These are phyloP conservation scores for Viola odorata DNA, from an alignment of 345 rosid genomes.

Conservation along the genomic window DNA sequence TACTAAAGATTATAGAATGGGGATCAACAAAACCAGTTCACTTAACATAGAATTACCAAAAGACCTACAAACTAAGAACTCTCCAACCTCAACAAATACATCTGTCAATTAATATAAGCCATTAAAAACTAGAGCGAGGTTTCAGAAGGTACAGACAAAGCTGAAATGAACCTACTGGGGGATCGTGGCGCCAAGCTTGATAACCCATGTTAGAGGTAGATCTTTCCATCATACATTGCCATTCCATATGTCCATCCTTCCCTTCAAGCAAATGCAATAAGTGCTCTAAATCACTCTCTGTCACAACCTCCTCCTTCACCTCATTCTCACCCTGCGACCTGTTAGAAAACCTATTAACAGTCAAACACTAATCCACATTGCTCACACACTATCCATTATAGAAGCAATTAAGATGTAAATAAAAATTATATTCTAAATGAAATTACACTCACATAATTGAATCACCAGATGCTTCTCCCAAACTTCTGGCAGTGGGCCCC, in stretches of 20 bases:
- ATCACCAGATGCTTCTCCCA: slow-evolving; percentile 25
- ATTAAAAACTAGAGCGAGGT: neutral
- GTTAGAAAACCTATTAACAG: slow-evolving; percentile 4
- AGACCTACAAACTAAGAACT: too few relatives aligned
- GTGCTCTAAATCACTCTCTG: slow-evolving; percentile 74
- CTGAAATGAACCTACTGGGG: slow-evolving; percentile 43
- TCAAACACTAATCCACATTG: too few relatives aligned
- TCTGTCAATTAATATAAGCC: too few relatives aligned
- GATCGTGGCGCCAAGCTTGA: slow-evolving; percentile 91
- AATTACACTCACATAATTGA: slow-evolving; percentile 33
- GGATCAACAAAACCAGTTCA: too few relatives aligned
- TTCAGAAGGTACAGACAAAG: neutral
- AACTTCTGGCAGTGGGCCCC: slow-evolving; percentile 11
- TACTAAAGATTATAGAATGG: too few relatives aligned
- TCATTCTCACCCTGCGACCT: slow-evolving; percentile 20
- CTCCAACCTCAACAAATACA: too few relatives aligned
- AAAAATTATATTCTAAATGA: neutral
- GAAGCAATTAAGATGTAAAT: neutral
- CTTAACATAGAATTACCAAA: too few relatives aligned
- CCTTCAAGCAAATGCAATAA: slow-evolving; percentile 63
- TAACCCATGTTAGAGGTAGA: slow-evolving; percentile 73
- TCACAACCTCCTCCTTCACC: slow-evolving; percentile 48
- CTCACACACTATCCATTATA: slow-evolving; percentile 2
- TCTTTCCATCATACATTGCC: slow-evolving; percentile 87
- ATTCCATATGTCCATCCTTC: slow-evolving; percentile 57